Evolutionary conservation across 345 rosid genomes (phyloP).

Genomic region (Pistacia vera): DNA sequence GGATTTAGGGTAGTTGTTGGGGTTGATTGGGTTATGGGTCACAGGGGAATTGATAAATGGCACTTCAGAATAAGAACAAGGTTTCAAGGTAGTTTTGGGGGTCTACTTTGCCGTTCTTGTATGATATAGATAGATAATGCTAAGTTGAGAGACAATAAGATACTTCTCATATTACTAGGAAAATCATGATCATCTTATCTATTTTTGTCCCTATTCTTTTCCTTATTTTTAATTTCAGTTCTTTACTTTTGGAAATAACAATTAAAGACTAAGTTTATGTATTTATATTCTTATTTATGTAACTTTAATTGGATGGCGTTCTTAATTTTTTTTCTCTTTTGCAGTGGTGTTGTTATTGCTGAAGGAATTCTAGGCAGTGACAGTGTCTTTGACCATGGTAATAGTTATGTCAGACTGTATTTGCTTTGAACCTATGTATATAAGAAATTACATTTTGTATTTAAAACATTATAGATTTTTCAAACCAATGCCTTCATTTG

Average conservation of each 20-base stretch:
- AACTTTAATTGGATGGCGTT: neutral
- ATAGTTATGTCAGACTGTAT: conserved; percentile 12
- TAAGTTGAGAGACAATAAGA: too few relatives aligned
- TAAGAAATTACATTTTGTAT: neutral
- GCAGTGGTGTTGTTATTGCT: conserved; percentile 97
- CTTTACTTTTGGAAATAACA: neutral
- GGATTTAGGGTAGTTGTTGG: neutral
- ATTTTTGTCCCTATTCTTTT: neutral
- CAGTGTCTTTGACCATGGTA: conserved; percentile 56
- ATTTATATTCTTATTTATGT: conserved; percentile 5
- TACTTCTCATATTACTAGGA: too few relatives aligned
- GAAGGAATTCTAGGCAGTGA: conserved; percentile 73
- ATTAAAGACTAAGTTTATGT: neutral
- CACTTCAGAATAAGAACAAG: neutral
- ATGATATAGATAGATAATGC: too few relatives aligned
- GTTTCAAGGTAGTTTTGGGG: neutral
- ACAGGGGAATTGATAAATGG: neutral
- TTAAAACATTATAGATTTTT: neutral
- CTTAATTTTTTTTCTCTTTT: conserved; percentile 25
- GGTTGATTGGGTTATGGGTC: neutral
- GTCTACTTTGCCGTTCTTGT: neutral
- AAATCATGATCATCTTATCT: neutral
- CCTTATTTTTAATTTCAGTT: neutral
- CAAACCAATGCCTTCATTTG: neutral
- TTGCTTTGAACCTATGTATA: neutral